phyloP scores from a whole-genome alignment of 2,329 filamentous ascomycete genomes.

The Fusarium sarcochroum region DNA sequence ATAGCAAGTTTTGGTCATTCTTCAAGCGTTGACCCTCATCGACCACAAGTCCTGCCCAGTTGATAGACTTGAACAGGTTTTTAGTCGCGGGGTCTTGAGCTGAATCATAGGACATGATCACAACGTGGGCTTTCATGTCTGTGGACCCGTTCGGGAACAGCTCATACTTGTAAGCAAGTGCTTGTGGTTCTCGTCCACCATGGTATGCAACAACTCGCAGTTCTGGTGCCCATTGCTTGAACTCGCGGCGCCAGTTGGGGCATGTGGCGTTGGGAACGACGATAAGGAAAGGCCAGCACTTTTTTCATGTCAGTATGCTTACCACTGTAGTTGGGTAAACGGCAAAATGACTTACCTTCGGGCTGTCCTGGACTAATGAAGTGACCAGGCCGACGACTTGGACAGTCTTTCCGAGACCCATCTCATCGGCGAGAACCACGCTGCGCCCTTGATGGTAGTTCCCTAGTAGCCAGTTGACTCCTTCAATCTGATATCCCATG shows the following conservation, averaged over 20 bases:
- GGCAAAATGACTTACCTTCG: constrained; percentile 56
- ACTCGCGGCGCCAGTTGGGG: constrained; percentile 97
- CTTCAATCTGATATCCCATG: constrained; percentile 94
- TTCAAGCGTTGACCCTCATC: constrained; percentile 97
- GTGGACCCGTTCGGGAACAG: constrained; percentile 78
- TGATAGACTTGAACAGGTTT: constrained; percentile 76
- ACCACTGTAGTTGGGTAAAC: neutral
- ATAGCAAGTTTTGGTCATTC: constrained; percentile 89
- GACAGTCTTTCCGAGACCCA: constrained; percentile 98
- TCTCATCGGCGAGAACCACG: constrained; percentile 94
- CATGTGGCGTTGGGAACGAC: constrained; percentile 96
- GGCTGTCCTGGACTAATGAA: constrained; percentile 76
- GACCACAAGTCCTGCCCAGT: constrained; percentile 90
- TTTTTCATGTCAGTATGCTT: constrained; percentile 29
- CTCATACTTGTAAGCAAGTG: constrained; percentile 85
- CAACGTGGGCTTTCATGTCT: constrained; percentile 87
- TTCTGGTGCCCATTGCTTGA: constrained; percentile 91
- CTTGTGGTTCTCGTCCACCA: constrained; percentile 80
- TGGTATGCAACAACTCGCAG: constrained; percentile 94
- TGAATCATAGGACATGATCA: constrained; percentile 95
- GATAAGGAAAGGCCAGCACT: constrained; percentile 91
- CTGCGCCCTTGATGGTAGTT: constrained; percentile 88
- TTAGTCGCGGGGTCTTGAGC: constrained; percentile 80
- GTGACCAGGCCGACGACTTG: constrained; percentile 89
- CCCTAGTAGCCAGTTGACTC: constrained; percentile 94